Percentiles rank a stretch among this genome's conserved stretches.
Evolutionary conservation across 208 protist genomes (phyloP).

Genomic region (Entamoeba moshkovskii): DNA sequence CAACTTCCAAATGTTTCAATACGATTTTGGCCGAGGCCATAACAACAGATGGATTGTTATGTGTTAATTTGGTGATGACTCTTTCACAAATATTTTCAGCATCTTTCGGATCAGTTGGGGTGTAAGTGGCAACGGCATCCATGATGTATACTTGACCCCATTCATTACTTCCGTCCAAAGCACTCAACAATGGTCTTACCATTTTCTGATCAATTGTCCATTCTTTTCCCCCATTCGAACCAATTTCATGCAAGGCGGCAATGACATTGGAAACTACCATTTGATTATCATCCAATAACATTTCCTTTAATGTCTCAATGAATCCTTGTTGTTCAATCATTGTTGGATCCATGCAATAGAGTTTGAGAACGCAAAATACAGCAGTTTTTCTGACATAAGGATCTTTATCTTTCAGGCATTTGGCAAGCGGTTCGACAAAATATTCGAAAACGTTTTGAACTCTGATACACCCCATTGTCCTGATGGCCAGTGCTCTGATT

Average conservation of each 20-base stretch:
- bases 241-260: slow-evolving; percentile 75
- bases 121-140: slow-evolving; percentile 68
- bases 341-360: slow-evolving; percentile 74
- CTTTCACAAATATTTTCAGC: slow-evolving; percentile 72
- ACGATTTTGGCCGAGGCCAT: slow-evolving; percentile 10
- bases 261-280: slow-evolving; percentile 82
- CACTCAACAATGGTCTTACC: slow-evolving; percentile 19
- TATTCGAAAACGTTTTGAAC: slow-evolving; percentile 86
- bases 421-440: slow-evolving; percentile 69
- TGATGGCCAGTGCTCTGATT: slow-evolving; percentile 80
- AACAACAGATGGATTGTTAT: slow-evolving; percentile 84
- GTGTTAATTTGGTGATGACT: slow-evolving; percentile 75
- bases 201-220: slow-evolving; percentile 26
- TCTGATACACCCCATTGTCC: slow-evolving; percentile 91
- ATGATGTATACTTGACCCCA: slow-evolving; percentile 94
- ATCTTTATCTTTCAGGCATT: slow-evolving; percentile 72
- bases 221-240: neutral
- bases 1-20: neutral
- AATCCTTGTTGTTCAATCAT: slow-evolving; percentile 62
- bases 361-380: slow-evolving; percentile 79
- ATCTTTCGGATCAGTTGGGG: slow-evolving; percentile 39
- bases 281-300: slow-evolving; percentile 82
- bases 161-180: slow-evolving; percentile 24
- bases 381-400: slow-evolving; percentile 94
- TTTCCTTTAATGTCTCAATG: slow-evolving; percentile 41